Conservation (phyloP, 2,329 filamentous ascomycete genomes). For the Fusarium sp. region DNA sequence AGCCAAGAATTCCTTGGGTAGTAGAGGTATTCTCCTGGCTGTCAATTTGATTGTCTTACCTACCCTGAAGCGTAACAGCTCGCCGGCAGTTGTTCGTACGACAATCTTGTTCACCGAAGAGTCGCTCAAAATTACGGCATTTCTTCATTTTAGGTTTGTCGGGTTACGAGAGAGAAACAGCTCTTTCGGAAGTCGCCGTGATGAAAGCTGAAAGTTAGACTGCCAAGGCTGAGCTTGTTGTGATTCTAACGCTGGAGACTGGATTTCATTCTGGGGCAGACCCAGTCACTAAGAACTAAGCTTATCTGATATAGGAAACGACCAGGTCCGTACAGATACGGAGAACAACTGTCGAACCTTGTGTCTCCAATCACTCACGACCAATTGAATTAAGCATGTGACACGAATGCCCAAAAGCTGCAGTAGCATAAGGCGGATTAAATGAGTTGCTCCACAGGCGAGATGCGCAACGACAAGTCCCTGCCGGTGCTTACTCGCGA, state of each 20-base stretch:
- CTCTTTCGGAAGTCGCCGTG: not conserved
- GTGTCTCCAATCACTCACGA: not conserved
- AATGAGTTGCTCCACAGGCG: not conserved
- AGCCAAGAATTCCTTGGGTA: too few relatives aligned
- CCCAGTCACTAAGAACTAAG: not conserved
- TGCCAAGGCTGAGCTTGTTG: not conserved
- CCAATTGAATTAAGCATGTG: not conserved
- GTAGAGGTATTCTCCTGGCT: rapidly evolving
- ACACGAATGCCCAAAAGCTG: not conserved
- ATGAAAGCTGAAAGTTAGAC: not conserved
- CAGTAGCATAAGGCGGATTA: not conserved
- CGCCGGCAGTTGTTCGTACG: not conserved
- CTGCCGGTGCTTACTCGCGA: not conserved
- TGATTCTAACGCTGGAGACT: not conserved
- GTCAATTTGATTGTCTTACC: rapidly evolving
- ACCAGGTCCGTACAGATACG: not conserved
- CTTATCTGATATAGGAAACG: not conserved
- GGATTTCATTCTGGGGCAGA: not conserved
- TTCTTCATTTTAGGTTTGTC: not conserved
- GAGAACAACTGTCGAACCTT: not conserved
- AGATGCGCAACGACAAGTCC: not conserved
- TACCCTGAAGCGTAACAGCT: not conserved
- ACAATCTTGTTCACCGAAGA: not conserved
- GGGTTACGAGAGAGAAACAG: not conserved
- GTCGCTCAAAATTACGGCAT: not conserved